These are phyloP conservation scores for Epithemia pelagica DNA, from an alignment of 108 stramenopile genomes.

Conservation along the genomic window DNA sequence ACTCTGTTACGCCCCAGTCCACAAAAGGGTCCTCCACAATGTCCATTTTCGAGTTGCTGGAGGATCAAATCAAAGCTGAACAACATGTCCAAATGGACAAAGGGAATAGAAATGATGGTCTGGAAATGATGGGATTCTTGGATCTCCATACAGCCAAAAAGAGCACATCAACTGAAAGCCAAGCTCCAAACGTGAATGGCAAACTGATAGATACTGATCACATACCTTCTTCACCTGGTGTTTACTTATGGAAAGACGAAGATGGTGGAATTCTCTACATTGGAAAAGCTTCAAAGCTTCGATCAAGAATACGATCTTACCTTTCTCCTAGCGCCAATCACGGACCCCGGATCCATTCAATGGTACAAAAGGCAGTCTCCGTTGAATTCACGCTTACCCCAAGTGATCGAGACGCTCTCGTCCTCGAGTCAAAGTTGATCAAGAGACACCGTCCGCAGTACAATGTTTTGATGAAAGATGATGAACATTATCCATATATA, in stretches of 20 bases:
- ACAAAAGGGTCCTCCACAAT: conserved; percentile 44
- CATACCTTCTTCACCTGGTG: conserved; percentile 53
- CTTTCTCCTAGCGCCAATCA: conserved; percentile 43
- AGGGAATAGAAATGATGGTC: not conserved
- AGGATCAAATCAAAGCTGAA: conserved; percentile 38
- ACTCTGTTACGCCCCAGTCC: conserved; percentile 26
- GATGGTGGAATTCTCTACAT: conserved; percentile 50
- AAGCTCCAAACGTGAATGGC: not conserved
- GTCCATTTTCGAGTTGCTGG: conserved; percentile 57
- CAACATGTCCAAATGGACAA: conserved; percentile 10
- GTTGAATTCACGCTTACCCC: conserved; percentile 55
- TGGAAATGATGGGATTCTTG: not conserved
- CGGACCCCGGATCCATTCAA: conserved; percentile 35
- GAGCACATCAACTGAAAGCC: not conserved
- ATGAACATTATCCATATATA: conserved; percentile 61
- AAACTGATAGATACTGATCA: conserved; percentile 33
- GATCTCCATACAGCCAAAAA: not conserved
- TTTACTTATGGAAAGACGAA: conserved; percentile 62
- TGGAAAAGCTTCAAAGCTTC: conserved; percentile 59
- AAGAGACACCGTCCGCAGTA: conserved; percentile 62
- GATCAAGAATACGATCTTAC: conserved; percentile 47
- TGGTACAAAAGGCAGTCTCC: conserved; percentile 38
- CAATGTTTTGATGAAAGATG: conserved; percentile 67
- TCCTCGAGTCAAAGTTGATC: conserved; percentile 61
- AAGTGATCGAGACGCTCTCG: conserved; percentile 61